Evolutionary conservation across 2,329 filamentous ascomycete species (phyloP).

Genomic region (Aspergillus costaricaensis): DNA sequence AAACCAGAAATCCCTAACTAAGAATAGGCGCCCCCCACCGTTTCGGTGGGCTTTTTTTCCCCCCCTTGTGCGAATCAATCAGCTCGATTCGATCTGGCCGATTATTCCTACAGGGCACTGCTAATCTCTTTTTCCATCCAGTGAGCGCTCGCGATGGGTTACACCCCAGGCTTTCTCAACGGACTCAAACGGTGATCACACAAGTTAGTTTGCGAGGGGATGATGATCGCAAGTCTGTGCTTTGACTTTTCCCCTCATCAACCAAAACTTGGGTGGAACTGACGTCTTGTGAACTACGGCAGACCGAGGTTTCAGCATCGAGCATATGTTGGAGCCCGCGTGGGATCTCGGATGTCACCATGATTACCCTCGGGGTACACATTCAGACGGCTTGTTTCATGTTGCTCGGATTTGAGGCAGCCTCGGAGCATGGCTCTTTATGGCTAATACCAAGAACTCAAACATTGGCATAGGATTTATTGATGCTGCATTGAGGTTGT

Average conservation of each 20-base stretch:
- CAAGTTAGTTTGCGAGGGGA: background rate
- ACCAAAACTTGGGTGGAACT: background rate
- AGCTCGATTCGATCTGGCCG: background rate
- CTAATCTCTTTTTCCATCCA: background rate
- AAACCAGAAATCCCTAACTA: background rate
- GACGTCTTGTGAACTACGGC: conserved; percentile 1
- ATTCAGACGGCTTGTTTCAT: background rate
- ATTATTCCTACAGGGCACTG: background rate
- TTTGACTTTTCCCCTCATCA: background rate
- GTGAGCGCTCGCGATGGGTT: background rate
- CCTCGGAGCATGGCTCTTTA: background rate
- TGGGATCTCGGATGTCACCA: background rate
- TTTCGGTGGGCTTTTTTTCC: background rate
- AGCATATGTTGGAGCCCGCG: background rate
- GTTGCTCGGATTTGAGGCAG: background rate
- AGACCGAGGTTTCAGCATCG: background rate
- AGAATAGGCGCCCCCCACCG: conserved; percentile 2
- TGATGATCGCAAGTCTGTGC: conserved; percentile 2
- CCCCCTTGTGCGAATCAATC: background rate
- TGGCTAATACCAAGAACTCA: background rate
- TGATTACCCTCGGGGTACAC: background rate
- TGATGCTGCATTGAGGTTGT: background rate
- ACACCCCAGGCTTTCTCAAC: background rate
- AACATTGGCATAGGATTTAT: background rate
- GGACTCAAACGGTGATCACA: background rate